Percentiles rank a stretch among this genome's conserved stretches.
Evolutionary conservation across 2,329 filamentous ascomycete species (phyloP).

Genomic region (Plenodomus lindquistii): DNA sequence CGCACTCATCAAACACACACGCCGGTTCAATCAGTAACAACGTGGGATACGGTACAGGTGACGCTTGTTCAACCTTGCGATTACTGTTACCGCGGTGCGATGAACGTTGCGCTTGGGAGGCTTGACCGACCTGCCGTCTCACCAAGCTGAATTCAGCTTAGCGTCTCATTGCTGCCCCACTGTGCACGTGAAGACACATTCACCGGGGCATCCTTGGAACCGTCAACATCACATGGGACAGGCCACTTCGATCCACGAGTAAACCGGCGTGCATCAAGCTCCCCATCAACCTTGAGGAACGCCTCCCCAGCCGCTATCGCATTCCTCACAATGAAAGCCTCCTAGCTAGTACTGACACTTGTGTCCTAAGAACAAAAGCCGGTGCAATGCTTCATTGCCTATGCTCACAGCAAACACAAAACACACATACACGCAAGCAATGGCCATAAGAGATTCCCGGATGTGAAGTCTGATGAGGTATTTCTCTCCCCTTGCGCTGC

Average conservation of each 20-base stretch:
- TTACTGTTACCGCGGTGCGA: constrained; percentile 19
- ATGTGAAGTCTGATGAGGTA: too few species aligned
- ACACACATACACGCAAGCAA: too few species aligned
- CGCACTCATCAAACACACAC: constrained; percentile 39
- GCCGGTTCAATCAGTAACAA: constrained; percentile 2
- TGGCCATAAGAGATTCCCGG: too few species aligned
- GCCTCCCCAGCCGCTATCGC: too few species aligned
- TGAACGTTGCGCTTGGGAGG: constrained; percentile 25
- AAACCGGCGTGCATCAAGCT: too few species aligned
- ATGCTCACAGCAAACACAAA: too few species aligned
- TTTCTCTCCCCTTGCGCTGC: too few species aligned
- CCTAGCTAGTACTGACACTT: too few species aligned
- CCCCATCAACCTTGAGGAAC: too few species aligned
- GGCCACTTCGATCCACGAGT: neutral
- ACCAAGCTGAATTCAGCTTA: neutral
- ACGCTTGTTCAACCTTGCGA: constrained; percentile 26
- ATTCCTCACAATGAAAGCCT: too few species aligned
- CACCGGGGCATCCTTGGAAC: neutral
- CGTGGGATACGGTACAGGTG: constrained; percentile 3
- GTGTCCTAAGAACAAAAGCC: too few species aligned
- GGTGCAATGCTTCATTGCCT: too few species aligned
- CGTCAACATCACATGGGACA: neutral
- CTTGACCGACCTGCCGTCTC: constrained; percentile 8
- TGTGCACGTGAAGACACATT: neutral
- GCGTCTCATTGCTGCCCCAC: neutral